Evolutionary conservation across 2,329 filamentous ascomycete genomes (phyloP), one percentile per base, ranked within the genome.

Genomic region (Apiospora koreana): DNA sequence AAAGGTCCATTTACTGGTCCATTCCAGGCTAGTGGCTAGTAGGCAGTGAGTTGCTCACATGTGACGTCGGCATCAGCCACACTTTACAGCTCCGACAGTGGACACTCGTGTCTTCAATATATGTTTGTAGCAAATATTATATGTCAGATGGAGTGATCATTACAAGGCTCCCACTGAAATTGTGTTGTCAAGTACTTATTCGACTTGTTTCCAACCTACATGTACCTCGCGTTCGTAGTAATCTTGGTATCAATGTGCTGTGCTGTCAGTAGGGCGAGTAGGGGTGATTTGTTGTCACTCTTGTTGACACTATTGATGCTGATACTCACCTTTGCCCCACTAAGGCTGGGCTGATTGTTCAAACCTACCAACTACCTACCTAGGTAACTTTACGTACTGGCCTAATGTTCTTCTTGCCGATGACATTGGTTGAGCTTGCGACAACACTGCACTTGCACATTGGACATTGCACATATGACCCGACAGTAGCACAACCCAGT

Each of bases 61-160:
- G 73, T 73, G 71, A 72, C 74, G 68, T 73, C 71, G 72, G 68
- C 70, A 67, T 69, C 66, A 74, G 73, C 72, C 73, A 75, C 72
- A 74, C 38, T 38, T 38, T 28, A 58, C 16, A 25, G 28, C 68
- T 70, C 70, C 72, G 48, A 70, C 50, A 58, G 28, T 58, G 50
- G 28, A 54, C 16, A 54, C 25, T 31, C 31, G 25, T 12, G 10
- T 10, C 8, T 42, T 3, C 35, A 35, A 35, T 8, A 4, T 35
- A 8, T 3, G 16, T 6, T 6, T 10, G 6, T 46, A 16, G 48
- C n/a, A 28, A 50, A 16, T 28, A 3, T 35, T n/a, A n/a, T n/a
- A n/a, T n/a, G n/a, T n/a, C n/a, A n/a, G n/a, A n/a, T n/a, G n/a
- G n/a, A n/a, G n/a, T n/a, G n/a, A n/a, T n/a, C n/a, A n/a, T n/a